Conservation (phyloP, 495 filamentous ascomycete species). For the Hypoxylon crocopeplum region DNA sequence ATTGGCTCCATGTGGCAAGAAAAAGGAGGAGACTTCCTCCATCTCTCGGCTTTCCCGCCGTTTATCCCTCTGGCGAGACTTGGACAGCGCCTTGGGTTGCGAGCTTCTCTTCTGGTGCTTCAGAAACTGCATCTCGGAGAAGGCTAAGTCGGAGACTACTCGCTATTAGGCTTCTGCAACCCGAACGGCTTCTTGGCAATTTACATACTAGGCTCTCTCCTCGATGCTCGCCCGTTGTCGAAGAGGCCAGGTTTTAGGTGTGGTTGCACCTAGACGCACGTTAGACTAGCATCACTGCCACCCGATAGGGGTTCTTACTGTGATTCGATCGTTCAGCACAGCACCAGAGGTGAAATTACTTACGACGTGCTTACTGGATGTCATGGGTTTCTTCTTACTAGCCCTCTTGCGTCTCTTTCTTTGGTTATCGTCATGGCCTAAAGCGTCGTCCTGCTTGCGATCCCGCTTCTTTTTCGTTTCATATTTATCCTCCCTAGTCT, state of each 20-base stretch:
- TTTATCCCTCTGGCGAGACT: constrained; percentile 33
- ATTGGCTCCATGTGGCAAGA: constrained; percentile 31
- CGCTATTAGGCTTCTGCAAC: constrained; percentile 14
- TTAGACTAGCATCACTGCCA: constrained; percentile 21
- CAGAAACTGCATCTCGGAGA: constrained; percentile 73
- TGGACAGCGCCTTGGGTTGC: constrained; percentile 24
- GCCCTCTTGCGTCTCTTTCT: constrained; percentile 44
- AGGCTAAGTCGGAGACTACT: constrained; percentile 69
- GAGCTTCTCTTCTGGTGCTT: constrained; percentile 29
- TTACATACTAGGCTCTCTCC: constrained; percentile 55
- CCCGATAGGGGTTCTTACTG: constrained; percentile 53
- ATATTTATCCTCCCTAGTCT: constrained; percentile 66
- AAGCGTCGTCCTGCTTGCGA: constrained; percentile 40
- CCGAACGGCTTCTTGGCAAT: constrained; percentile 39
- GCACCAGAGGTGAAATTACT: constrained; percentile 69
- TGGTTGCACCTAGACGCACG: constrained; percentile 60
- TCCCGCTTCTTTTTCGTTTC: constrained; percentile 53
- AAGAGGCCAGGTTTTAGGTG: constrained; percentile 68
- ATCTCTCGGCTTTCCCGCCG: constrained; percentile 42
- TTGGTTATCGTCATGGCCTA: constrained; percentile 30
- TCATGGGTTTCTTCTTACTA: constrained; percentile 40
- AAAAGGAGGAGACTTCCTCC: constrained; percentile 52
- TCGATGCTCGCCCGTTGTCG: constrained; percentile 71
- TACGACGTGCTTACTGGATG: constrained; percentile 59
- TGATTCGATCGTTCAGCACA: constrained; percentile 67